phyloP scores from a whole-genome alignment of 2,329 filamentous ascomycete genomes.

The Atkinsonella texensis region DNA sequence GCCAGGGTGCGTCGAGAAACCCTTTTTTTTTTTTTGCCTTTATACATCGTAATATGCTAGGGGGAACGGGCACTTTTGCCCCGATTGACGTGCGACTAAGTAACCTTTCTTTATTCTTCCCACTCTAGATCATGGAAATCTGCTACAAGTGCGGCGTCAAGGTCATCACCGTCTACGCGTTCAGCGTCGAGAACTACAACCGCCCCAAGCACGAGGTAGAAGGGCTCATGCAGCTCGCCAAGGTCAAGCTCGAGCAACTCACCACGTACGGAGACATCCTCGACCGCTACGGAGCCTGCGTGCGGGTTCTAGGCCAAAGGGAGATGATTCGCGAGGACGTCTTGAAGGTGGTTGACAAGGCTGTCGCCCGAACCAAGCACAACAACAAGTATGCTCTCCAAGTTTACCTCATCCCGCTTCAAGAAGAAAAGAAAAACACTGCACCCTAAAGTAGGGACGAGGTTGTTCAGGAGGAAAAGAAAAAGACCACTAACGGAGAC shows the following conservation, averaged over 20 bases:
- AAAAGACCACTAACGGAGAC: conserved; percentile 4
- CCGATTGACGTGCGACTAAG: no score
- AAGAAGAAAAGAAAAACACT: not conserved
- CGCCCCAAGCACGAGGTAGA: conserved; percentile 93
- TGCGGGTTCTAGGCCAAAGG: conserved; percentile 75
- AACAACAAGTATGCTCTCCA: conserved; percentile 56
- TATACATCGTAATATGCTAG: no score
- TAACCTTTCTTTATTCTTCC: not conserved
- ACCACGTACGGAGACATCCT: conserved; percentile 87
- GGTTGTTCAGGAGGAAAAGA: no score
- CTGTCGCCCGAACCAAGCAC: conserved; percentile 73
- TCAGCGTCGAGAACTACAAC: conserved; percentile 99
- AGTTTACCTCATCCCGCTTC: not conserved
- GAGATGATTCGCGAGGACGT: conserved; percentile 80
- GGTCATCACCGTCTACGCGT: conserved; percentile 94
- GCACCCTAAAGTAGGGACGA: no score
- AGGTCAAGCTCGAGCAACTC: conserved; percentile 84
- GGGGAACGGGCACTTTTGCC: not conserved
- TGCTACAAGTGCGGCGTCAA: conserved; percentile 97
- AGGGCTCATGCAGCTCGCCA: conserved; percentile 94
- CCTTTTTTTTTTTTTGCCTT: not conserved
- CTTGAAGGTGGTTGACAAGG: conserved; percentile 73
- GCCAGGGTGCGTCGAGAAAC: conserved; percentile 51
- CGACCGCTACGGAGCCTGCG: conserved; percentile 79
- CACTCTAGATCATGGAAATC: conserved; percentile 70